Evolutionary conservation across 2,329 filamentous ascomycete genomes (phyloP), one percentile per base, ranked within the genome.

Genomic region (Knoxdaviesia capensis): DNA sequence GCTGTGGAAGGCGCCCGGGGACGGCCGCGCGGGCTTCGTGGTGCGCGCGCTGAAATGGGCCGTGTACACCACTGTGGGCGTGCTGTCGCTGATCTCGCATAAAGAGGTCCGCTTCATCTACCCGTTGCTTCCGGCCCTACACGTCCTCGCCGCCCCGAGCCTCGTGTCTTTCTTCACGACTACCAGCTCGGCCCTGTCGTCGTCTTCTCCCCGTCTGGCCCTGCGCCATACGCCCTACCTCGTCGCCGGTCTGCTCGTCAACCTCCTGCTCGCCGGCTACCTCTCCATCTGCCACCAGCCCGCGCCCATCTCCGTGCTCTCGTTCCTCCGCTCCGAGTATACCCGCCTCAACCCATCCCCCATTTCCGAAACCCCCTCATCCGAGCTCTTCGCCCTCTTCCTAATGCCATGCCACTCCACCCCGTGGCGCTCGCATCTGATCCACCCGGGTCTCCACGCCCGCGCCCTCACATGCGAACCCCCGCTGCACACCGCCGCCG

Each of bases 91-190:
- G 39, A 82, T 96, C 49, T 77, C 85, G 1, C 90, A 98, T 62
- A 98, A 98, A 58, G 90, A 98, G 66, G 83, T 94, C 51, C 84
- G 90, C 52, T 98, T 98, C 63, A 82, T 96, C 49, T 94, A 93
- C 53, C 88, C 90, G 1, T 69, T 98, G 11, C 69, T 96, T 2
- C 88, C 90, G 1, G 69, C 78, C n/a, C 69, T 98, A 6, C 84
- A 90, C 55, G 63, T 94, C 47, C 64, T 96, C 35, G 74, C 82
- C 1, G 84, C 85, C 0, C 71, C 74, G 0, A 68, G 75, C 3
- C 59, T 83, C 10, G 64, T 71, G 3, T 57, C 64, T 6, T 86
- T 83, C 61, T 85, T 88, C 56, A 59, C 61, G 6, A 63, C 60
- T 30, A 52, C 58, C 10, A 45, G 53, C 10, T 48, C 54, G 31